Base-by-base conservation (phyloP, 176 grass and related monocot genomes). In the Avena atlantica region DNA sequence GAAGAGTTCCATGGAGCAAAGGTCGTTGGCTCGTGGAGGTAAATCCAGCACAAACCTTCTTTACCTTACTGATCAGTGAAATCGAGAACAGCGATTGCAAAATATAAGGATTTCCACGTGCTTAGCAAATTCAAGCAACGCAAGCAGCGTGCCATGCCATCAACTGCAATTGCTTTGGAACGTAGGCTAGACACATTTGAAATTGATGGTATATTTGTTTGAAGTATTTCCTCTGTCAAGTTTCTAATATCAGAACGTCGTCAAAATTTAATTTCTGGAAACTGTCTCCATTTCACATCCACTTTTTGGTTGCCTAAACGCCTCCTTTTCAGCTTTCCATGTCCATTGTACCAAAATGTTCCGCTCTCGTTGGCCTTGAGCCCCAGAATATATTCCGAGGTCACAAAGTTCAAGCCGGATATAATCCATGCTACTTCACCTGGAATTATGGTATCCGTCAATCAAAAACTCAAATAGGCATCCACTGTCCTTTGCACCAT, bases 11-110 rank as follows among this genome's bases (percentile, higher is more conserved):
- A 92, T 76, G 97, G 97, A 63, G 97, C 97, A 70, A 99, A 99
- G 83, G 88, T 99, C 48, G 87, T 96, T 83, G 97, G 94, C 86
- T 99, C 97, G 0, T 94, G 97, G 91, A 99, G 94, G 97, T 99
- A 96, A 96, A 88, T 49, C 53, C 58, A 77, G 12, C 56, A 73
- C 23, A 87, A 53, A 21, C 47, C 74, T 9, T 20, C 8, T 50
- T 68, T 58, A 4, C 12, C 19, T 75, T 19, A 62, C 24, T 13
- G 13, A 58, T 60, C 62, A 48, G 20, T 10, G 20, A 6, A 72
- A 27, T 44, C 9, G 1, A 81, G 37, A 34, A 68, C 59, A 6
- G 37, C 5, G 37, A 40, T 80, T 74, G 53, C 4, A 16, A 78
- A 82, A 86, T 21, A 55, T 21, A 55, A n/a, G 13, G 9, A 77